A percentile compares a stretch with the other conserved stretches of the same genome.
Conservation (phyloP, 2,329 filamentous ascomycete species). For the Colletotrichum sp. region DNA sequence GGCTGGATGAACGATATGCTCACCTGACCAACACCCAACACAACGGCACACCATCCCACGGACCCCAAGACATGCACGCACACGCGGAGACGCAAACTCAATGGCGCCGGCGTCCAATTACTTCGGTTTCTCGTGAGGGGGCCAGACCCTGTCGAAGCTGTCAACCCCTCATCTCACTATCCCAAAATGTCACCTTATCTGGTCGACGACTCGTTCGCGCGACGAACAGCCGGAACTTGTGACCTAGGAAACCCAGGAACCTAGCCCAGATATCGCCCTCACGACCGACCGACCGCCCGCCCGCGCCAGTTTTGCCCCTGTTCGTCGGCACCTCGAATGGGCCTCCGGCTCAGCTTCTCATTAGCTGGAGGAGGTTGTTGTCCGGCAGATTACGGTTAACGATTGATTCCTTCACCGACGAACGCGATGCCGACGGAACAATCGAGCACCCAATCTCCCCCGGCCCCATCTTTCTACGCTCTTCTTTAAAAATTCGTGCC, state of each 20-base stretch:
- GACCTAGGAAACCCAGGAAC: not conserved
- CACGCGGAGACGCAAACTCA: not conserved
- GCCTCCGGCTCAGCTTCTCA: not conserved
- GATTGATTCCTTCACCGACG: not conserved
- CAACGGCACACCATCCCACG: not conserved
- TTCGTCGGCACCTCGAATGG: not conserved
- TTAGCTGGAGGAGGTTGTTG: not conserved
- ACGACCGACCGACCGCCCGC: not conserved
- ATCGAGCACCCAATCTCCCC: not conserved
- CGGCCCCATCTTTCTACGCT: slow-evolving; percentile 18
- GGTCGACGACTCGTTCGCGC: not conserved
- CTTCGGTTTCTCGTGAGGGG: not conserved
- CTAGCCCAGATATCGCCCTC: not conserved
- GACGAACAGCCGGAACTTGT: not conserved
- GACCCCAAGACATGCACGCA: not conserved
- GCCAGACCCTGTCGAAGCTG: not conserved
- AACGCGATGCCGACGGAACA: not conserved
- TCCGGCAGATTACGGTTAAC: not conserved
- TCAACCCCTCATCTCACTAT: not conserved
- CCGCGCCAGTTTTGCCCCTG: not conserved
- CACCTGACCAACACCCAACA: not conserved
- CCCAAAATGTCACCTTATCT: not conserved
- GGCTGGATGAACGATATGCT: not conserved
- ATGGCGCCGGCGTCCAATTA: not conserved
- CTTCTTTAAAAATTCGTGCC: slow-evolving; percentile 18